Conservation (phyloP, 164 flowering plant species). For the Umbellularia californica region DNA sequence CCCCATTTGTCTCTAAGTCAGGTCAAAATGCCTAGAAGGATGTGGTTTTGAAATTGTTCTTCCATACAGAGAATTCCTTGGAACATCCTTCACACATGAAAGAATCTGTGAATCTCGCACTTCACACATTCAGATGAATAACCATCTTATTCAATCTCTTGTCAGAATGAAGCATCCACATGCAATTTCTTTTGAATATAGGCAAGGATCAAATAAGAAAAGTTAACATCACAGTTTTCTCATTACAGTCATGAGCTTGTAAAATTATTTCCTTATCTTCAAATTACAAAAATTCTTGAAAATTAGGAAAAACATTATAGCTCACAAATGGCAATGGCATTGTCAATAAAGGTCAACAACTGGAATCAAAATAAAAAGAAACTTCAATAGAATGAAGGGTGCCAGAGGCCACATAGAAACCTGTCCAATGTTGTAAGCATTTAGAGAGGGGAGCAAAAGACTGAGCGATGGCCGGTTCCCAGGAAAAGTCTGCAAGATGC, state of each 20-base stretch:
- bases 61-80: no score
- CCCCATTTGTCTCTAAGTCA: no score
- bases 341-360: background rate
- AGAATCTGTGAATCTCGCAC: no score
- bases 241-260: background rate
- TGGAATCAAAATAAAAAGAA: background rate
- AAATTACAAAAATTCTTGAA: background rate
- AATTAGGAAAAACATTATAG: background rate
- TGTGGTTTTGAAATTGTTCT: no score
- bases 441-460: conserved; percentile 76
- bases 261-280: background rate
- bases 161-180: background rate
- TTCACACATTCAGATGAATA: no score
- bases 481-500: conserved; percentile 67
- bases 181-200: background rate
- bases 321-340: background rate
- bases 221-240: background rate
- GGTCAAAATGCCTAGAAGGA: no score
- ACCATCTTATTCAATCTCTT: no score
- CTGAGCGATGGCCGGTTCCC: conserved; percentile 94
- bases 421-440: conserved; percentile 93
- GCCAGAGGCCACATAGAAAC: conserved; percentile 29
- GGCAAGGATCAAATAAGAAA: background rate
- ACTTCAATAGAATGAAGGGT: background rate
- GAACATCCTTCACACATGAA: no score